Conservation (phyloP, 148 eudicot genomes). For the Limonium bicolor region DNA sequence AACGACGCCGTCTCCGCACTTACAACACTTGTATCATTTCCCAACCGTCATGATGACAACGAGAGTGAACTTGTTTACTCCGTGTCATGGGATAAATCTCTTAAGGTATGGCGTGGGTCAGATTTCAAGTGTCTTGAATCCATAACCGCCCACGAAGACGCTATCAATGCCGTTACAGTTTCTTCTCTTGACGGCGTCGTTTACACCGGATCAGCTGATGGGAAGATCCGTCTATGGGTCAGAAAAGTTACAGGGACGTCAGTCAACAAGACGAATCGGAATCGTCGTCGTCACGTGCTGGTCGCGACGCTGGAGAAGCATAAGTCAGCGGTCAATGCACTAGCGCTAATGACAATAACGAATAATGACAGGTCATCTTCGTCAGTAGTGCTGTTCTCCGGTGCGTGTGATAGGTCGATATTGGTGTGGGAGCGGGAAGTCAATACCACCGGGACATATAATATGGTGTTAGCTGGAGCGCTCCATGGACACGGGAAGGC, state of each 20-base stretch:
- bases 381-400: slow-evolving; percentile 48
- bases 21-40: too few species aligned
- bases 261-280: neutral
- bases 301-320: slow-evolving; percentile 53
- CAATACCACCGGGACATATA: slow-evolving; percentile 20
- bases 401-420: slow-evolving; percentile 67
- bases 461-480: slow-evolving; percentile 52
- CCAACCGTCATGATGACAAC: too few species aligned
- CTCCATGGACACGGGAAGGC: slow-evolving; percentile 62
- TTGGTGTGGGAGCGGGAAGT: slow-evolving; percentile 65
- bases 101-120: slow-evolving; percentile 36
- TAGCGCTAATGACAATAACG: too few species aligned
- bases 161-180: slow-evolving; percentile 44
- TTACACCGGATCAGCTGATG: slow-evolving; percentile 60
- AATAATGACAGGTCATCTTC: too few species aligned
- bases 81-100: slow-evolving; percentile 63
- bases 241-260: neutral
- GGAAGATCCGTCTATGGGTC: slow-evolving; percentile 40
- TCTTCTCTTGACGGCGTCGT: slow-evolving; percentile 24
- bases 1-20: slow-evolving; percentile 76
- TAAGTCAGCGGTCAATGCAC: slow-evolving; percentile 56
- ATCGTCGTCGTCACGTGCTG: slow-evolving; percentile 4
- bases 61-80: slow-evolving; percentile 20
- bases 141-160: slow-evolving; percentile 48
- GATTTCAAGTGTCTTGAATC: slow-evolving; percentile 33